Evolutionary conservation across 768 basidiomycete species (phyloP).

Genomic region (Pleurotus citrinopileatus): DNA sequence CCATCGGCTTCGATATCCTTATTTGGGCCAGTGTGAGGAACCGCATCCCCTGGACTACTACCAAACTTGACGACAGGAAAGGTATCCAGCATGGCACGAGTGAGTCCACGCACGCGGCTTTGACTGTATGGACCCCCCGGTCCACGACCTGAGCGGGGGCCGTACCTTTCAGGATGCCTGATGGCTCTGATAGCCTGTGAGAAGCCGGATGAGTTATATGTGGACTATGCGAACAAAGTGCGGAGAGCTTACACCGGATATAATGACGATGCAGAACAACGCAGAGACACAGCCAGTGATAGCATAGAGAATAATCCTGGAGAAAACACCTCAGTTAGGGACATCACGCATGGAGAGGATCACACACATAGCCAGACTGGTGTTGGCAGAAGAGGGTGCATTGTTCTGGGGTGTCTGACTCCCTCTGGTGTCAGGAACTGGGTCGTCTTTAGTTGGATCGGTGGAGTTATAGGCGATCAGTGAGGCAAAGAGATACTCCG

Average conservation of each 20-base stretch:
- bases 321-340: no score
- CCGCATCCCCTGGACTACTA: slow-evolving; percentile 12
- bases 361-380: slow-evolving; percentile 75
- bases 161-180: slow-evolving; percentile 89
- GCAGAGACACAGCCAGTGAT: slow-evolving; percentile 89
- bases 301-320: slow-evolving; percentile 81
- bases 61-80: slow-evolving; percentile 93
- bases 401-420: slow-evolving; percentile 12
- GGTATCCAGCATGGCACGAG: slow-evolving; percentile 91
- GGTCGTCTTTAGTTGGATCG: slow-evolving; percentile 19
- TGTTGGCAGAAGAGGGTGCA: slow-evolving; percentile 30
- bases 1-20: slow-evolving; percentile 2
- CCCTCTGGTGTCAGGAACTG: slow-evolving; percentile 20
- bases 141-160: slow-evolving; percentile 52
- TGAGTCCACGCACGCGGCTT: slow-evolving; percentile 79
- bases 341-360: slow-evolving; percentile 6
- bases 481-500: slow-evolving; percentile 70
- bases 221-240: not conserved
- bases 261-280: slow-evolving; percentile 80
- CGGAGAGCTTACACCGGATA: slow-evolving; percentile 65
- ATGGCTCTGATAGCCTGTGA: slow-evolving; percentile 73
- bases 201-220: slow-evolving; percentile 11
- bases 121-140: slow-evolving; percentile 41
- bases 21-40: not conserved
- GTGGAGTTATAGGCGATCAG: slow-evolving; percentile 66